phyloP scores from a whole-genome alignment of 73 alveolate species.

The Blepharisma japonicum region DNA sequence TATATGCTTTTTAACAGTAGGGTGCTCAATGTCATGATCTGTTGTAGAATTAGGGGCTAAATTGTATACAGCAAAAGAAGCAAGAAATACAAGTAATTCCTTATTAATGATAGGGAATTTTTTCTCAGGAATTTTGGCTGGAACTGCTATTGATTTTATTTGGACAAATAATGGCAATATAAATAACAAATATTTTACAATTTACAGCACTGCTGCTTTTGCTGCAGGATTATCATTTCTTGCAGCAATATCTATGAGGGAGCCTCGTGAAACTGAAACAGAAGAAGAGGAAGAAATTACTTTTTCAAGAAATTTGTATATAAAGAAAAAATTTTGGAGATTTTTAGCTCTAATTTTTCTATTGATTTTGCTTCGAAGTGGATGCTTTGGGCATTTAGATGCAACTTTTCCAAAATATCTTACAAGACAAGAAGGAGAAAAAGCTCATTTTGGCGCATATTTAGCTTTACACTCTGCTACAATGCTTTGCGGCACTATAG shows the following conservation, averaged over 20 bases:
- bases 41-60: neutral
- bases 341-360: neutral
- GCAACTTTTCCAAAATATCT: slow-evolving; percentile 30
- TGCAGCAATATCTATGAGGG: too few species aligned
- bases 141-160: neutral
- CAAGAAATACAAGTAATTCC: neutral
- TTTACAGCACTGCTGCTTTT: too few species aligned
- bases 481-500: neutral
- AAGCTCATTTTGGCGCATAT: slow-evolving; percentile 15
- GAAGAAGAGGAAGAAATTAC: too few species aligned
- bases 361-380: slow-evolving; percentile 13
- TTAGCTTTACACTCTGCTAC: slow-evolving; percentile 9
- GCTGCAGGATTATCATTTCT: too few species aligned
- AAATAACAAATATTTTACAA: too few species aligned
- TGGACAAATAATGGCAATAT: neutral
- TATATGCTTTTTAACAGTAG: neutral
- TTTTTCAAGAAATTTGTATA: too few species aligned
- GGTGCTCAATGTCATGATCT: slow-evolving; percentile 11
- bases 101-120: neutral
- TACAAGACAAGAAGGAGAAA: slow-evolving; percentile 17
- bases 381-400: slow-evolving; percentile 25
- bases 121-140: slow-evolving; percentile 7
- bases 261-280: too few species aligned
- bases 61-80: neutral
- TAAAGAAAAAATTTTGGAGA: slow-evolving; percentile 16